A percentile compares a stretch with the other conserved stretches of the same genome.
Conservation (phyloP, 495 filamentous ascomycete species). For the Pseudoneurospora amorphoporcata region DNA sequence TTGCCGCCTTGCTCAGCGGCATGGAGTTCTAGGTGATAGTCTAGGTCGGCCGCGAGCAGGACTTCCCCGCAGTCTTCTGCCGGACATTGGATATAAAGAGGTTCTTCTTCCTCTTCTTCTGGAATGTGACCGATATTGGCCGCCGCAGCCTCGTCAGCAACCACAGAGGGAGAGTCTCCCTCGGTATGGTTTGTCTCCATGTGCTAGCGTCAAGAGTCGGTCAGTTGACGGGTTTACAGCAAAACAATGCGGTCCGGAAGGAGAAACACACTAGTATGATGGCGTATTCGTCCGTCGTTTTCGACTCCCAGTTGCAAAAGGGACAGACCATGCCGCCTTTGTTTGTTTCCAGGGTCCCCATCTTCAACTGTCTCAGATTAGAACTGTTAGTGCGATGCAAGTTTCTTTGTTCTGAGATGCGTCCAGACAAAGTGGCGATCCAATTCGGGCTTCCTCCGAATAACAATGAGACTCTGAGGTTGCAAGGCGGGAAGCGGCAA, state of each 20-base stretch:
- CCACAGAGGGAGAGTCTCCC: conserved; percentile 43
- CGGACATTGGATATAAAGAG: conserved; percentile 55
- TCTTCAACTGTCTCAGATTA: not conserved
- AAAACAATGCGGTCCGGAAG: not conserved
- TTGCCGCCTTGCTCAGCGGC: conserved; percentile 33
- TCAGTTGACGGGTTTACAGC: not conserved
- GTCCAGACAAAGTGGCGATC: not conserved
- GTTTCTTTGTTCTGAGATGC: not conserved
- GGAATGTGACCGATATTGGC: conserved; percentile 10
- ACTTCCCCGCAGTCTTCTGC: conserved; percentile 62
- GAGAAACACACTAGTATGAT: conserved; percentile 21
- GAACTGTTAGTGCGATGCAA: not conserved
- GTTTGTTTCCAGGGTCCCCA: not conserved
- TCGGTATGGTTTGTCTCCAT: conserved; percentile 48
- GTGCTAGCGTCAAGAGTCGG: conserved; percentile 26
- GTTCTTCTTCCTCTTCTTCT: conserved; percentile 49
- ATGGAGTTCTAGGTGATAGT: conserved; percentile 69
- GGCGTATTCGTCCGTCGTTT: conserved; percentile 15
- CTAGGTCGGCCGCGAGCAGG: conserved; percentile 48
- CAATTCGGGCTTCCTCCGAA: not conserved
- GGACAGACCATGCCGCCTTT: conserved; percentile 13
- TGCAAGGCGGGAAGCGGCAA: not conserved
- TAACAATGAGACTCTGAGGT: not conserved
- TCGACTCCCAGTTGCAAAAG: conserved; percentile 20
- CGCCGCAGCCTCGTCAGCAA: conserved; percentile 1